Base-by-base conservation (phyloP, 169 alveolate species). In the Eimeria sp. region DNA sequence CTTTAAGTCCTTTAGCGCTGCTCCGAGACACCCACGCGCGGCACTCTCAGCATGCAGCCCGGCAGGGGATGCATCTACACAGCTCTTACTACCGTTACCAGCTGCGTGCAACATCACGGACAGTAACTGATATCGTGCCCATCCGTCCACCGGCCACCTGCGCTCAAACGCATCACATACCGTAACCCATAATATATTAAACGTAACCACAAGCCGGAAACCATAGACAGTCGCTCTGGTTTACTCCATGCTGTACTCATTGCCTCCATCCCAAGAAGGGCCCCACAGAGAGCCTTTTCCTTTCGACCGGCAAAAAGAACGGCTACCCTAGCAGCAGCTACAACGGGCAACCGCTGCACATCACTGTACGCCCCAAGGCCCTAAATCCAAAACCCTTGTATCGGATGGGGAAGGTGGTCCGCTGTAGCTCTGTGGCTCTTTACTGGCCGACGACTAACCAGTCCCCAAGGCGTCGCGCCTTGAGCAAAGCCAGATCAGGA, bases 91-190 rank as follows among this genome's bases (percentile, higher is more conserved):
- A 30, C 49, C 16, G 3, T 13, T 65, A 20, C 65, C 7, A 5
- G 58, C 43, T 86, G 92, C 92, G 22, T 86, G 92, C 92, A 86
- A 14, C 67, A 22, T 43, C 49, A 34, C 45, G 20, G 92, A 27
- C 22, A 70, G 18, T 18, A 47, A 34, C 58, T 58, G 92, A 40
- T 86, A 86, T 45, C 92, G 54, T 5, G 78, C 92, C 92, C 92
- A 86, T 0, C 92, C 92, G 25, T 54, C 76, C n/a, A 86, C 92
- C 40, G 92, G 92, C 92, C 92, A 86, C 92, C 92, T 86, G 92
- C 34, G 25, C 10, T 7, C 75, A 86, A 20, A 86, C 78, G 40
- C 78, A 20, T 1, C 73, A 11, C 14, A 25, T 40, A 76, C 87
- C 22, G 65, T 61, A 30, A 86, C 25, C 92, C 78, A 54, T 34